phyloP scores from a whole-genome alignment of 768 basidiomycete genomes.

The Agrocybe pediades region DNA sequence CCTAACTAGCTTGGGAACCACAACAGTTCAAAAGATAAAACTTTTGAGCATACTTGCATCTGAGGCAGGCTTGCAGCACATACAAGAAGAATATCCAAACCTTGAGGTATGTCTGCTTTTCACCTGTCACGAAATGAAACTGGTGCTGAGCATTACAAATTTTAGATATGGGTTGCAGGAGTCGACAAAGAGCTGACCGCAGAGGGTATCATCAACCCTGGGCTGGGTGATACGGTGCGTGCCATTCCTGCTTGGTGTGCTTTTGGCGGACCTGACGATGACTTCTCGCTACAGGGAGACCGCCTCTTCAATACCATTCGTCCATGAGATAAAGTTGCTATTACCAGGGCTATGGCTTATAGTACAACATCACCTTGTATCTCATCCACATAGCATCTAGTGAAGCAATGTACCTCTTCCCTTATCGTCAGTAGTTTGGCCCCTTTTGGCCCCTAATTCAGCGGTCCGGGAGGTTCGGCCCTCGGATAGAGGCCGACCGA shows the following conservation, averaged over 20 bases:
- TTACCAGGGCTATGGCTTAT: no score
- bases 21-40: slow-evolving; percentile 69
- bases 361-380: no score
- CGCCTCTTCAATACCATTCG: slow-evolving; percentile 79
- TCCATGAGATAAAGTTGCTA: slow-evolving; percentile 16
- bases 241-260: not conserved
- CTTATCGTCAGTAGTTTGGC: not conserved
- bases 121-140: no score
- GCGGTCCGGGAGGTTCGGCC: not conserved
- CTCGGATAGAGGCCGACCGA: not conserved
- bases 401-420: no score
- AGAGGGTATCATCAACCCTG: slow-evolving; percentile 85
- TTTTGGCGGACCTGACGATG: not conserved
- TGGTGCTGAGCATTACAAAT: no score
- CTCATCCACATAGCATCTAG: no score
- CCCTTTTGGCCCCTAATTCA: not conserved
- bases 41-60: slow-evolving; percentile 83
- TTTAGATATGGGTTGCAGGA: slow-evolving; percentile 84
- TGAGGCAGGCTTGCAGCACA: slow-evolving; percentile 65
- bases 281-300: slow-evolving; percentile 66
- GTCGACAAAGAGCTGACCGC: slow-evolving; percentile 72
- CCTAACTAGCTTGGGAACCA: slow-evolving; percentile 2
- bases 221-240: slow-evolving; percentile 87
- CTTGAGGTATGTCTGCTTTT: slow-evolving; percentile 83
- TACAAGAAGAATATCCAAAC: slow-evolving; percentile 69